Conservation (phyloP, 2,329 filamentous ascomycete species). For the Colletotrichum navitas region DNA sequence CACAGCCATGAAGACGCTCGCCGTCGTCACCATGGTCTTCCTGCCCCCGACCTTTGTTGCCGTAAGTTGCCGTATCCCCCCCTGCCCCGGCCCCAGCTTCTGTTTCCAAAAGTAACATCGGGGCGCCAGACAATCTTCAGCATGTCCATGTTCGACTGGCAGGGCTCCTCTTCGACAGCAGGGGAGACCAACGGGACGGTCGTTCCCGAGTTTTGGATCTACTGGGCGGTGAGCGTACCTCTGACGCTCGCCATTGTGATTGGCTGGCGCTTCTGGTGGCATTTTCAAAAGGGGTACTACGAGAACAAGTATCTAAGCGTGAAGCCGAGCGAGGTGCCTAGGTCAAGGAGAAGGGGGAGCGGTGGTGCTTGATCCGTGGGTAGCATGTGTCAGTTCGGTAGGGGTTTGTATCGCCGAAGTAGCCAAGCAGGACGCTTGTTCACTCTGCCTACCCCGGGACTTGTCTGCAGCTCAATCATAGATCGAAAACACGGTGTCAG, state of each 20-base stretch:
- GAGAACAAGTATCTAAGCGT: neutral
- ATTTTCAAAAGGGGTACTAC: slow-evolving; percentile 2
- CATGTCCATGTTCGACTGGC: slow-evolving; percentile 15
- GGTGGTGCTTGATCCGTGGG: neutral
- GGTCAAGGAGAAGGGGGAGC: neutral
- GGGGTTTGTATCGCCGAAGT: too few species aligned
- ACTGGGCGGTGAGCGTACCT: slow-evolving; percentile 1
- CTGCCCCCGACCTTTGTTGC: slow-evolving; percentile 10
- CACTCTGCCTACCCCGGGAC: neutral
- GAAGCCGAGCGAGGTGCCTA: neutral
- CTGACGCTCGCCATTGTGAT: neutral
- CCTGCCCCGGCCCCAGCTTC: too few species aligned
- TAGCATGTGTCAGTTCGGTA: neutral
- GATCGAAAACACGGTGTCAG: too few species aligned
- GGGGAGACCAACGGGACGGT: neutral
- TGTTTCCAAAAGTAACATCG: neutral
- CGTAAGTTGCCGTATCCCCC: neutral
- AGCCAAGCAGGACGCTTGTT: neutral
- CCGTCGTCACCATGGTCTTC: slow-evolving; percentile 9
- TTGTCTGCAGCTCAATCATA: neutral
- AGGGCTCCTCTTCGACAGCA: neutral
- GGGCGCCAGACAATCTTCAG: neutral
- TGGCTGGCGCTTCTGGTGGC: slow-evolving; percentile 3
- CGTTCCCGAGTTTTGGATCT: neutral
- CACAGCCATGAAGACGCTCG: slow-evolving; percentile 11